Evolutionary conservation across 1,284 basidiomycete species (phyloP).

Genomic region (Austroboletus novae-zelandiae): DNA sequence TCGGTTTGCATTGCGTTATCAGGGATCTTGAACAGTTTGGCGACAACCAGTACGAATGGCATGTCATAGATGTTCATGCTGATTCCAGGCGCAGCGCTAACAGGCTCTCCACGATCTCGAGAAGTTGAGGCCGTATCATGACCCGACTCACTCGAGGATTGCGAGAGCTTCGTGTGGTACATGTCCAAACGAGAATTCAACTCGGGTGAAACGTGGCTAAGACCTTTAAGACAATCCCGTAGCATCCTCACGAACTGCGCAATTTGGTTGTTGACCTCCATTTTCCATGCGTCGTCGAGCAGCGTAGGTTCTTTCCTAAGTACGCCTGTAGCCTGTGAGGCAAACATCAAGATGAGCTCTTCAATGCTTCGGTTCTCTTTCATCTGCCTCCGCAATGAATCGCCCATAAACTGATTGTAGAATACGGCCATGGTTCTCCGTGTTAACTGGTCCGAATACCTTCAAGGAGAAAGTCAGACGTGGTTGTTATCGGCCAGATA

Average conservation of each 20-base stretch:
- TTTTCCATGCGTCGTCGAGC: slow-evolving; percentile 85
- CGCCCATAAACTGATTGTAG: slow-evolving; percentile 85
- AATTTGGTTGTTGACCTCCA: slow-evolving; percentile 89
- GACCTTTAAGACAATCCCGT: slow-evolving; percentile 69
- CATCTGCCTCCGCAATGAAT: slow-evolving; percentile 83
- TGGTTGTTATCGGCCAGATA: background rate
- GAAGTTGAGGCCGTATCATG: slow-evolving; percentile 63
- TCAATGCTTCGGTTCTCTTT: slow-evolving; percentile 97
- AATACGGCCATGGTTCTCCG: slow-evolving; percentile 88
- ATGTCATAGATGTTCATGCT: slow-evolving; percentile 65
- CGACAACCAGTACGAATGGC: slow-evolving; percentile 71
- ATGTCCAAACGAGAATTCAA: slow-evolving; percentile 77
- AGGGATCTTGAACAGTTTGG: slow-evolving; percentile 72
- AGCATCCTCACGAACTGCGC: slow-evolving; percentile 85
- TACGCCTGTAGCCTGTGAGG: slow-evolving; percentile 82
- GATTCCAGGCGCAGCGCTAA: slow-evolving; percentile 39
- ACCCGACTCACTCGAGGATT: slow-evolving; percentile 57
- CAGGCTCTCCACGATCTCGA: slow-evolving; percentile 52
- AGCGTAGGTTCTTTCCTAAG: slow-evolving; percentile 80
- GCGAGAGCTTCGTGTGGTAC: slow-evolving; percentile 80
- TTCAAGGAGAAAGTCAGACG: slow-evolving; percentile 31
- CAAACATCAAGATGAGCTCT: slow-evolving; percentile 94
- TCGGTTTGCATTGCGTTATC: slow-evolving; percentile 71
- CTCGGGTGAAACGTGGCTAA: slow-evolving; percentile 82
- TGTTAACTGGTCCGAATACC: slow-evolving; percentile 85